Percentiles rank a stretch among this genome's conserved stretches.
Evolutionary conservation across 148 eudicot species (phyloP).

Genomic region (Persicaria tinctoria): DNA sequence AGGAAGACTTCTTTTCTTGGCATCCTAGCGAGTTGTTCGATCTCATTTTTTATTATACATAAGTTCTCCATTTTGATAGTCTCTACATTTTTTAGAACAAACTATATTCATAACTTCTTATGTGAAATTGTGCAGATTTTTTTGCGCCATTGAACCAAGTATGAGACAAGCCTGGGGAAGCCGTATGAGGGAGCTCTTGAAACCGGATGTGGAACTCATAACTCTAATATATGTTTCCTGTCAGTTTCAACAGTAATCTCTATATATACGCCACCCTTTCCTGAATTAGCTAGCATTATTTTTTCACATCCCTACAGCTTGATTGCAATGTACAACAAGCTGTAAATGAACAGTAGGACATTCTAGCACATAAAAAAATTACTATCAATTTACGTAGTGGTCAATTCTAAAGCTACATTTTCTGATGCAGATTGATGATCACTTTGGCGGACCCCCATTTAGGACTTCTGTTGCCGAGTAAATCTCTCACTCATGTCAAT

Average conservation of each 20-base stretch:
- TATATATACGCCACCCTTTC: background rate
- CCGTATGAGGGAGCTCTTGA: slow-evolving; percentile 45
- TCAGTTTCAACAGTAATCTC: slow-evolving; percentile 15
- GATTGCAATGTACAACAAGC: too few relatives aligned
- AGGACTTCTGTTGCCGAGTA: slow-evolving; percentile 54
- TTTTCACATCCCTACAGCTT: background rate
- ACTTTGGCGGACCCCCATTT: slow-evolving; percentile 79
- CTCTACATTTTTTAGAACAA: background rate
- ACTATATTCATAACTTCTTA: background rate
- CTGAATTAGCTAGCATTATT: background rate
- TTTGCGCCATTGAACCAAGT: slow-evolving; percentile 78
- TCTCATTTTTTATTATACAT: slow-evolving; percentile 88
- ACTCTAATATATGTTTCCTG: slow-evolving; percentile 70
- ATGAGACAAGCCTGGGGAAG: slow-evolving; percentile 68
- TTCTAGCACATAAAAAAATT: background rate
- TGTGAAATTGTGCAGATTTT: slow-evolving; percentile 49
- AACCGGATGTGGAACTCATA: slow-evolving; percentile 83
- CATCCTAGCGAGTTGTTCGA: slow-evolving; percentile 61
- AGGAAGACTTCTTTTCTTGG: slow-evolving; percentile 78
- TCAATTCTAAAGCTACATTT: background rate
- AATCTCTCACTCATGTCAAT: slow-evolving; percentile 12
- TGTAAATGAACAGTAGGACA: background rate
- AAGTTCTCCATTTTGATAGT: slow-evolving; percentile 21
- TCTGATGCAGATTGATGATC: slow-evolving; percentile 57
- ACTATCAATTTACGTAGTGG: background rate